Evolutionary conservation across 2,329 filamentous ascomycete species (phyloP).

Genomic region (Claviceps purpurea): DNA sequence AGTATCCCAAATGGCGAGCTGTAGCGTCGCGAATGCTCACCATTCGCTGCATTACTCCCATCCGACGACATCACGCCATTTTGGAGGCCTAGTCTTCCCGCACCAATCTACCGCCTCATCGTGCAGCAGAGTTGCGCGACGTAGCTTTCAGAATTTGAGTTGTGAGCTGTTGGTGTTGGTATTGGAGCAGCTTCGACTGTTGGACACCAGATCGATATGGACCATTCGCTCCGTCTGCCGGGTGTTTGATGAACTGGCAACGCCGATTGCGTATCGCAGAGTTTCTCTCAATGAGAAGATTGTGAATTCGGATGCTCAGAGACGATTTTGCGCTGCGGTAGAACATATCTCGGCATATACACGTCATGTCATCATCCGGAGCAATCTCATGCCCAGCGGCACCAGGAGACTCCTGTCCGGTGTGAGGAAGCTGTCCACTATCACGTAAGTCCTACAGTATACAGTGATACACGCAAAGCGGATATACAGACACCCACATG

Average conservation of each 20-base stretch:
- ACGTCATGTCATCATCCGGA: conserved; percentile 26
- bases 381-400: conserved; percentile 24
- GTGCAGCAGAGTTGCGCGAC: not conserved
- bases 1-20: not conserved
- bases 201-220: conserved; percentile 15
- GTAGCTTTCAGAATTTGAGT: not conserved
- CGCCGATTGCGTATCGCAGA: conserved; percentile 27
- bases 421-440: conserved; percentile 23
- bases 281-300: conserved; percentile 25
- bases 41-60: not conserved
- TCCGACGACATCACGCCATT: not conserved
- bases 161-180: conserved; percentile 2
- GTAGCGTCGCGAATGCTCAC: not conserved
- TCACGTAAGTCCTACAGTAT: conserved; percentile 26
- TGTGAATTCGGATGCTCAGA: conserved; percentile 20
- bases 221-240: conserved; percentile 24
- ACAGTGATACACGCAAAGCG: too few species aligned
- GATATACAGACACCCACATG: too few species aligned
- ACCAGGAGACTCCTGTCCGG: conserved; percentile 22
- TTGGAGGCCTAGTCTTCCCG: too few species aligned
- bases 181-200: conserved; percentile 1
- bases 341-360: conserved; percentile 25
- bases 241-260: conserved; percentile 25
- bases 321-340: conserved; percentile 18
- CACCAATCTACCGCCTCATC: not conserved